A percentile compares a stretch with the other conserved stretches of the same genome.
Conservation (phyloP, 305 asterid species). For the Rubia balearica region DNA sequence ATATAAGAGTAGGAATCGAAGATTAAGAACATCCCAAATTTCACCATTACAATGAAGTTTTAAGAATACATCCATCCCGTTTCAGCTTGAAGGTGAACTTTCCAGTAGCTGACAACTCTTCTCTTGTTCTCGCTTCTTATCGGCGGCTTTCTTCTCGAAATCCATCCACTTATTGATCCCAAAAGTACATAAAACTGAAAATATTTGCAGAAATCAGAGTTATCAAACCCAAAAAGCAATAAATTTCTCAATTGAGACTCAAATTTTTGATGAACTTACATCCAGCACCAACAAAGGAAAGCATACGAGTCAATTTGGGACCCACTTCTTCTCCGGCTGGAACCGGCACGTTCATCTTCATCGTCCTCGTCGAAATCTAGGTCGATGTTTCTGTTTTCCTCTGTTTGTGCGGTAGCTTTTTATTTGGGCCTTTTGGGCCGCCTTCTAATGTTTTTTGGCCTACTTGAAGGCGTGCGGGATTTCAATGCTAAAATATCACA, state of each 20-base stretch:
- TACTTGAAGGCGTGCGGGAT: not conserved
- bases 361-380: constrained; percentile 3
- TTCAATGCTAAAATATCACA: not conserved
- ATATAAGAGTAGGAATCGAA: not conserved
- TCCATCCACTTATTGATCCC: constrained; percentile 63
- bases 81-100: constrained; percentile 26
- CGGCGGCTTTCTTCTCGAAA: constrained; percentile 28
- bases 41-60: not conserved
- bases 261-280: constrained; percentile 30
- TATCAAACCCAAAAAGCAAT: not conserved
- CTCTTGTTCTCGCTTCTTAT: constrained; percentile 32
- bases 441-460: not conserved
- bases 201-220: not conserved
- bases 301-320: constrained; percentile 47
- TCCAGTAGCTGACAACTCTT: constrained; percentile 21
- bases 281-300: constrained; percentile 62
- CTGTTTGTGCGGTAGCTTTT: not conserved
- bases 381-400: not conserved
- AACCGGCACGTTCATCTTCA: constrained; percentile 40
- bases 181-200: constrained; percentile 43
- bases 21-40: not conserved
- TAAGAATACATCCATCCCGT: constrained; percentile 13
- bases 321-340: constrained; percentile 58
- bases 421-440: not conserved
- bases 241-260: not conserved